phyloP scores from a whole-genome alignment of 371 early-diverging fungal genomes.

The Apophysomyces sp. region DNA sequence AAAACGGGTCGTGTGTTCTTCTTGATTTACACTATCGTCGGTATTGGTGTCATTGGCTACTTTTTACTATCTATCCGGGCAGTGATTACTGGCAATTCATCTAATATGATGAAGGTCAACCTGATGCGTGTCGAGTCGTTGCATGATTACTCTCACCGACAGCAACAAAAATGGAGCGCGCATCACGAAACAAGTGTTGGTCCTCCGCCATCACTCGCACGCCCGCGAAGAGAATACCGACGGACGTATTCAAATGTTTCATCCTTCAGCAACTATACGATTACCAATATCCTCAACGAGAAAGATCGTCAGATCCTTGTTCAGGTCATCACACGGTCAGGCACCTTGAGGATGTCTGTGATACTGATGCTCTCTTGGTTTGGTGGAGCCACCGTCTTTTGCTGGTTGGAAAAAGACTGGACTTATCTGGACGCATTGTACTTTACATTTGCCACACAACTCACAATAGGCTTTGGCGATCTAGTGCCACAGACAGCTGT shows the following conservation, averaged over 20 bases:
- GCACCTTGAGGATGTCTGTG: conserved; percentile 11
- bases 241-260: conserved; percentile 13
- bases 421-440: conserved; percentile 18
- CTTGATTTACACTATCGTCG: conserved; percentile 10
- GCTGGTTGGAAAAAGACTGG: conserved; percentile 16
- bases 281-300: conserved; percentile 9
- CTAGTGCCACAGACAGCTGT: conserved; percentile 24
- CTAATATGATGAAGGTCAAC: conserved; percentile 20
- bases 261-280: conserved; percentile 9
- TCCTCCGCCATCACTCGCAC: background rate
- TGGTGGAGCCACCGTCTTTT: conserved; percentile 21
- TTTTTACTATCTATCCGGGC: conserved; percentile 23
- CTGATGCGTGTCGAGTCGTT: conserved; percentile 21
- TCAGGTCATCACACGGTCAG: conserved; percentile 20
- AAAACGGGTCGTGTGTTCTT: conserved; percentile 15
- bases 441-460: conserved; percentile 19
- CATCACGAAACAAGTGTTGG: background rate
- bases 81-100: conserved; percentile 13
- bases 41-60: conserved; percentile 18
- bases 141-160: conserved; percentile 11
- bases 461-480: conserved; percentile 27
- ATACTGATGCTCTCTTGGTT: conserved; percentile 16
- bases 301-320: conserved; percentile 17
- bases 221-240: background rate
- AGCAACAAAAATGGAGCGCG: conserved; percentile 15